Evolutionary conservation across 2,329 filamentous ascomycete genomes (phyloP), one percentile per base, ranked within the genome.

Genomic region (Exophiala aquamarina): DNA sequence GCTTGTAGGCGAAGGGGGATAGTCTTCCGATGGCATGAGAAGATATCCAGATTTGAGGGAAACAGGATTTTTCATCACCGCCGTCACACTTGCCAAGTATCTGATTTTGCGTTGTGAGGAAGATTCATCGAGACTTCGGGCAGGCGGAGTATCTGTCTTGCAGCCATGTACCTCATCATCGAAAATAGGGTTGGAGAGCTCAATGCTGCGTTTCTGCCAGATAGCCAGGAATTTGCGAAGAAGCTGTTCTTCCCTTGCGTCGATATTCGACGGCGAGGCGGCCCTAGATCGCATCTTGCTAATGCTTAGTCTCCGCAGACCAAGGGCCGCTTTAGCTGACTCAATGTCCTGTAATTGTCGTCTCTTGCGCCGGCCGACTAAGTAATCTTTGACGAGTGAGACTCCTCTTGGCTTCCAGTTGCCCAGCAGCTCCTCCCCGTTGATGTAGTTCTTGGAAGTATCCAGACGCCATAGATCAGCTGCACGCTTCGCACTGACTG

Each of bases 401-500:
- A 97, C 87, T 28, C 93, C 90, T 33, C 93, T 81, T 2, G 93
- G 92, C 6, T 84, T 83, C 93, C 93, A 98, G 47, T 83, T 83
- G 2, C 77, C 83, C 31, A 98, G 74, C 39, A 84, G 78, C 66
- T 98, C 93, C 68, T 98, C 91, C 45, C 93, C 93, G 66, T 95
- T 96, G 60, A 98, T 88, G 63, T 96, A 97, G 65, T 95, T 89
- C 61, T 95, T 87, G 50, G 89, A 85, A 13, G 91, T 97, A 66
- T 90, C 94, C 83, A 97, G 89, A 44, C 93, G 83, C 93, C 93
- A 98, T 10, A 98, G 75, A 64, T 98, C 93, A 3, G 89, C 89
- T 1, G 90, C 89, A 37, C 89, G 82, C 69, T 96, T 96, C 41
- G 95, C 90, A 2, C 90, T 90, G 6, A 89, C 84, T 0, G 93